Evolutionary conservation across 1,139 yeast species (phyloP), one percentile per base, ranked within the genome.

Genomic region (Yamadazyma oceani): DNA sequence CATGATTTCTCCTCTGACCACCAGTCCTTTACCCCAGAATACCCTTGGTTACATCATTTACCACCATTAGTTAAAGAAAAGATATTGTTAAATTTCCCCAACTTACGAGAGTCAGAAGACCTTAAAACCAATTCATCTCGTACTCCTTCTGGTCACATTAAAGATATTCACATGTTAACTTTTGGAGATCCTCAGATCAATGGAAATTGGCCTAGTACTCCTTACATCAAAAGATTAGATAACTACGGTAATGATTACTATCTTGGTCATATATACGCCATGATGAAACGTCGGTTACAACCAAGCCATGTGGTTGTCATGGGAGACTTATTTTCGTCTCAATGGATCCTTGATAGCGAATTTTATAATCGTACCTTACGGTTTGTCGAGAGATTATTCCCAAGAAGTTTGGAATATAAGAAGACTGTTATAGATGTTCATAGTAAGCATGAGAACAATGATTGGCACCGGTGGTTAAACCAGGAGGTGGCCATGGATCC

Each of bases 181-280:
- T 83, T 89, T 59, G 98, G 97, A 9, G 98, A 92, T 56, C 98
- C 98, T 0, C 98, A 92, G 62, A 89, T 92, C 58, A 85, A 90
- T 45, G 97, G 97, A 1, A 78, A 82, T 46, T 81, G 87, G 83
- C 75, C 75, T 9, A 66, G 69, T 35, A 84, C 95, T 1, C 77
- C 82, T n/a, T 80, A 82, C 52, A 70, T 87, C 43, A 84, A 86
- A 46, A 62, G 87, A 38, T 65, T 92, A 25, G 98, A 92, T 54
- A 83, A 86, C 38, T 83, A 64, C 53, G 97, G 96, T 1, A 92
- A 90, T 60, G 97, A 92, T 64, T 75, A 79, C 51, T 92, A 82
- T 54, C 64, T 92, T 46, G 95, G 95, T 2, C 97, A 90, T 54
- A 81, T 90, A 27, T 89, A 84, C 58, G 51, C 61, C 1, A 73